Conservation (phyloP, 2,329 filamentous ascomycete genomes). For the Colletotrichum tamarilloi region DNA sequence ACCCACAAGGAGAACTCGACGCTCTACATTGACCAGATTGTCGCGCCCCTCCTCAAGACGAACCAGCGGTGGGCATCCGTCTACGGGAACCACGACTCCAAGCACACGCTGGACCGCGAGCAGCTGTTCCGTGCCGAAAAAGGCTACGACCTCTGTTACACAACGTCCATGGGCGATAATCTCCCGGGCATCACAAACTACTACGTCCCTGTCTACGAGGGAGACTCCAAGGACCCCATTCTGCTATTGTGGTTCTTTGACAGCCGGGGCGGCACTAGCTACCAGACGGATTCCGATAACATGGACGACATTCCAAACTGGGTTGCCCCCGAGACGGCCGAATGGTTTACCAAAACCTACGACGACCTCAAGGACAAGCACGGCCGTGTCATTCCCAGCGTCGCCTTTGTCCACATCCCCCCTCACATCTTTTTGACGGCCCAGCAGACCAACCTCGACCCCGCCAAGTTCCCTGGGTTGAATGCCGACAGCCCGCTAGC, state of each 20-base stretch:
- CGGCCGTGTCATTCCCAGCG: constrained; percentile 36
- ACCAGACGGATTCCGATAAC: constrained; percentile 42
- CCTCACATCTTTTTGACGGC: constrained; percentile 35
- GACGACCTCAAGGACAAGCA: constrained; percentile 31
- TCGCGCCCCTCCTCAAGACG: constrained; percentile 57
- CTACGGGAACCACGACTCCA: constrained; percentile 71
- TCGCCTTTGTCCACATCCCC: constrained; percentile 38
- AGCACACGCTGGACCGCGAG: constrained; percentile 57
- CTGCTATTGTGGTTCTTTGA: constrained; percentile 71
- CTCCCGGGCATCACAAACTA: constrained; percentile 37
- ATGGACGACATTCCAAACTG: constrained; percentile 49
- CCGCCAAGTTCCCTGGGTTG: constrained; percentile 48
- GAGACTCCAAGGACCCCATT: constrained; percentile 19
- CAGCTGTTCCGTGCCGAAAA: constrained; percentile 59
- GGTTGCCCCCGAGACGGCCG: constrained; percentile 54
- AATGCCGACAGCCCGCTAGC: constrained; percentile 42
- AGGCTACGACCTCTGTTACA: constrained; percentile 64
- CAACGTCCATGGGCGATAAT: constrained; percentile 38
- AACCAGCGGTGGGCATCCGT: constrained; percentile 65
- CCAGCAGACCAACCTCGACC: constrained; percentile 38
- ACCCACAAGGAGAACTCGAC: constrained; percentile 59
- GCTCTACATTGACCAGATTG: constrained; percentile 61
- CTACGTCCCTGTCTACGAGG: constrained; percentile 37
- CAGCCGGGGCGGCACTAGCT: constrained; percentile 55
- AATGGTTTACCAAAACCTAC: constrained; percentile 56